These are phyloP conservation scores for Pythium aristosporum DNA, from an alignment of 352 stramenopile genomes.

Conservation along the genomic window DNA sequence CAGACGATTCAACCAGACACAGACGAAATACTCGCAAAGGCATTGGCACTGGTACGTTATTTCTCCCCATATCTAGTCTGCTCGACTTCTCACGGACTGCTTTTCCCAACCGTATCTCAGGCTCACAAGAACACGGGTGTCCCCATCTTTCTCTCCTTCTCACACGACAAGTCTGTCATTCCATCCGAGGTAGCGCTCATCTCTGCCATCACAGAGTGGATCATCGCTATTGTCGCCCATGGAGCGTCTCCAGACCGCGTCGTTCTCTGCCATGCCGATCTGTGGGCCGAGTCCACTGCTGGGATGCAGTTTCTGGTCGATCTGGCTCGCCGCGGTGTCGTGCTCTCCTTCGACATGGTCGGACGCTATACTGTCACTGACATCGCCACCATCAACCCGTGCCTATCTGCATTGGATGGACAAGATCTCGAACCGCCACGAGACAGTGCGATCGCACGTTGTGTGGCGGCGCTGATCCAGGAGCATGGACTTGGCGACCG, in stretches of 20 bases:
- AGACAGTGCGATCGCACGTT: constrained; percentile 43
- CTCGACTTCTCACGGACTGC: constrained; percentile 11
- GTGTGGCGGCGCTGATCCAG: constrained; percentile 34
- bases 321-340: constrained; percentile 39
- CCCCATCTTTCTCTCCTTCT: constrained; percentile 74
- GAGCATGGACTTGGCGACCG: constrained; percentile 29
- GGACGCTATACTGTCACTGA: constrained; percentile 67
- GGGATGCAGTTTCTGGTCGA: constrained; percentile 37
- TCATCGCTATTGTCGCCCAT: constrained; percentile 33
- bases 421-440: constrained; percentile 32
- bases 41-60: constrained; percentile 35
- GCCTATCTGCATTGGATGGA: background rate
- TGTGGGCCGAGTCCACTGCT: constrained; percentile 43
- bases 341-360: constrained; percentile 64
- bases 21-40: constrained; percentile 35
- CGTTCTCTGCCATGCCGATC: constrained; percentile 70
- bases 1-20: constrained; percentile 14
- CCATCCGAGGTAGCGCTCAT: background rate
- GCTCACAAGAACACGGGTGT: constrained; percentile 49
- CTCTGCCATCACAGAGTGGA: constrained; percentile 26
- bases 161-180: constrained; percentile 2
- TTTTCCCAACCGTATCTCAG: constrained; percentile 20
- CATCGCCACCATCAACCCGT: constrained; percentile 38
- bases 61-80: background rate
- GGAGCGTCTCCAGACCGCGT: constrained; percentile 38